Base-by-base conservation (phyloP, 352 stramenopile species). In the Plasmopara viticola region DNA sequence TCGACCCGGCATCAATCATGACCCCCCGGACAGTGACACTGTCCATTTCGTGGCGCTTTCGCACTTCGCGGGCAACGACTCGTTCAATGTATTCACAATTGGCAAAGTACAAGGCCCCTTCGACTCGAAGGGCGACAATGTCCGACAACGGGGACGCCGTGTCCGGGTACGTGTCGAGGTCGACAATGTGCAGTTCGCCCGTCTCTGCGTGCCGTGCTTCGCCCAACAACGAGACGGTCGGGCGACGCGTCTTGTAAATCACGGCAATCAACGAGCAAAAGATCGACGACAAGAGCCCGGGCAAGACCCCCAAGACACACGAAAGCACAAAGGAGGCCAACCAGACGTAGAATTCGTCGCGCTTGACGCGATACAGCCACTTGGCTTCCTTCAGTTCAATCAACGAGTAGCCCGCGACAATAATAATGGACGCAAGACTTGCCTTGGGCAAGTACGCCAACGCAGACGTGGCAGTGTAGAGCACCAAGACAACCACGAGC, bases 371-470 rank as follows among this genome's bases (percentile, higher is more conserved):
- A 18, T 67, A 95, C 2, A 97, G 75, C 62, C 87, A 86, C 31
- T 86, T 87, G 3, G 87, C 81, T 66, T 97, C 90, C 9, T 64
- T 59, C 60, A 95, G 78, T 51, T 96, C 88, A 40, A 97, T 70
- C 10, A 98, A 66, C 38, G 78, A 74, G 31, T 90, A 65, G 7
- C 95, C 82, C 2, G 86, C 86, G 0, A 94, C 78, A 51, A 98
- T 80, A 41, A 98, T 93, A 56, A 97, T 95, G 3, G 83, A 74
- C 1, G 84, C 79, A 1, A 97, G 69, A 28, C 84, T 90, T 10
- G 77, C 70, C 53, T 94, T 89, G 3, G 91, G 90, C 28, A 98
- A 68, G 35, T 94, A 90, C 42, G 90, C 91, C 33, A 98, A 84
- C 30, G 91, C 68, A 6, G 71, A 61, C 0, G 92, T 97, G 52